A percentile compares a stretch with the other conserved stretches of the same genome.
Evolutionary conservation across 2,329 filamentous ascomycete species (phyloP).

Genomic region (Botrytis aclada): DNA sequence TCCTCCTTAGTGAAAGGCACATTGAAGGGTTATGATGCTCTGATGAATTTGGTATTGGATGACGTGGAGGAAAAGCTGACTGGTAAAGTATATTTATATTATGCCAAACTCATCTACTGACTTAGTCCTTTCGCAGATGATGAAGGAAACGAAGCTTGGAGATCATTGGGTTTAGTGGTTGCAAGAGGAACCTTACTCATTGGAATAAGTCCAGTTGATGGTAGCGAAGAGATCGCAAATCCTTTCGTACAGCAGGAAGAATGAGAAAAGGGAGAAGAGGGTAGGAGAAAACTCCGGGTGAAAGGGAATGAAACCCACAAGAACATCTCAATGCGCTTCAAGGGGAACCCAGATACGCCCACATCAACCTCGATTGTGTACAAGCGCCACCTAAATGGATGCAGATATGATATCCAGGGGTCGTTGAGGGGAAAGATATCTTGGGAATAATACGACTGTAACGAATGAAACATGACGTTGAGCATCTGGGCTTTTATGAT

Average conservation of each 20-base stretch:
- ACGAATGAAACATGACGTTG: background rate
- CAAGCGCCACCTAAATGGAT: background rate
- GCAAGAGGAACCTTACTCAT: conserved; percentile 90
- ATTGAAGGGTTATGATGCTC: conserved; percentile 91
- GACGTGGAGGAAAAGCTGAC: conserved; percentile 87
- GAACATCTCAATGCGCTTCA: background rate
- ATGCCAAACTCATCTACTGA: conserved; percentile 4
- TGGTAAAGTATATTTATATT: conserved; percentile 54
- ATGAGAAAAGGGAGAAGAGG: conserved; percentile 28
- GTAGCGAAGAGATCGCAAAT: conserved; percentile 93
- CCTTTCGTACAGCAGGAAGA: conserved; percentile 79
- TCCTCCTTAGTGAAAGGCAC: conserved; percentile 68
- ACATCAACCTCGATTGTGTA: conserved; percentile 1
- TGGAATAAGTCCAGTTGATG: conserved; percentile 86
- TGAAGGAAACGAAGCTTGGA: conserved; percentile 76
- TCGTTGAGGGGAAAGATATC: background rate
- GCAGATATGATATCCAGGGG: background rate
- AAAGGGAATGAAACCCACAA: background rate
- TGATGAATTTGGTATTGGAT: conserved; percentile 97
- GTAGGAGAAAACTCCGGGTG: background rate
- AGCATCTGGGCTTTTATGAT: background rate
- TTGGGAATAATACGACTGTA: background rate
- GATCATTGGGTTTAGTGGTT: conserved; percentile 71
- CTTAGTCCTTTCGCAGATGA: conserved; percentile 61
- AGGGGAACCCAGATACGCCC: background rate